Evolutionary conservation across 192 early-diverging fungal genomes (phyloP).

Genomic region (Linderina pennispora): DNA sequence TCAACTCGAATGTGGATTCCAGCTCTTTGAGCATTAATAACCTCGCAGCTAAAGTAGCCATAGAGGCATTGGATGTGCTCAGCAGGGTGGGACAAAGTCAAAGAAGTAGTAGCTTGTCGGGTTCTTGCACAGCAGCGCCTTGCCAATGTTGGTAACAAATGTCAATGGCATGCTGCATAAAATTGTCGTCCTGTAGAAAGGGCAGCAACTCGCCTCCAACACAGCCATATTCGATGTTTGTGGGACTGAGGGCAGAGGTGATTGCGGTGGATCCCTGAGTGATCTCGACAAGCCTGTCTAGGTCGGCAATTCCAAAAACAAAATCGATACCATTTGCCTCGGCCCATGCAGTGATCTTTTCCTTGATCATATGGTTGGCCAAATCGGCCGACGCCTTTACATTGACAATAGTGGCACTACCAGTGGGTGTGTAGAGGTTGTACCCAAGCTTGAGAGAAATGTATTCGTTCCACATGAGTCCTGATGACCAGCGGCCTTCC

Average conservation of each 20-base stretch:
- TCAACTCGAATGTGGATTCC: conserved; percentile 3
- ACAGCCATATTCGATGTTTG: conserved; percentile 8
- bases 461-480: too few relatives aligned
- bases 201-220: too few relatives aligned
- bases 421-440: too few relatives aligned
- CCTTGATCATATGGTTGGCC: conserved; percentile 1
- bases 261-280: conserved; percentile 4
- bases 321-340: not conserved
- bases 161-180: not conserved
- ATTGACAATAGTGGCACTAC: conserved; percentile 1
- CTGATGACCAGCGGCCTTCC: too few relatives aligned
- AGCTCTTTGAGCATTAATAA: not conserved
- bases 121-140: conserved; percentile 4
- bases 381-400: not conserved
- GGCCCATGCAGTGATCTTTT: conserved; percentile 14
- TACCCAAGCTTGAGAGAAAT: too few relatives aligned
- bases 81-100: conserved; percentile 18
- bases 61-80: conserved; percentile 24
- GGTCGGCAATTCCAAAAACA: conserved; percentile 11
- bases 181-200: too few relatives aligned
- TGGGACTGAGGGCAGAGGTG: conserved; percentile 11
- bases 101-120: conserved; percentile 17
- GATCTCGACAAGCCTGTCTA: conserved; percentile 13
- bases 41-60: conserved; percentile 13
- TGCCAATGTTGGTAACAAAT: not conserved